Evolutionary conservation across 805 yeast genomes (phyloP).

Genomic region (Candida pseudofarinosa): DNA sequence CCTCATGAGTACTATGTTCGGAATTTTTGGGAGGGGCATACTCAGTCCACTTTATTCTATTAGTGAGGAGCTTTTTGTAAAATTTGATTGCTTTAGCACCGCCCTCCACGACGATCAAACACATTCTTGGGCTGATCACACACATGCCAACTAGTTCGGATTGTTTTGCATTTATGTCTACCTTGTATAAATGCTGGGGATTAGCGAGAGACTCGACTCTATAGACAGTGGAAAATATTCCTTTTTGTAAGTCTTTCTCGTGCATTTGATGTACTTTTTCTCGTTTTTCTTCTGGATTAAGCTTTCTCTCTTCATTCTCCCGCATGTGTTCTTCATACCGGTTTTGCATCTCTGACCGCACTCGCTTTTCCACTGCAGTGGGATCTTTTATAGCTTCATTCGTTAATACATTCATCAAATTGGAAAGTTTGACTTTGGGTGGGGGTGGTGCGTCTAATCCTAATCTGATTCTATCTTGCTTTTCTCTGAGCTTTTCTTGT

Average conservation of each 20-base stretch:
- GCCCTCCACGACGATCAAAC: constrained; percentile 73
- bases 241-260: constrained; percentile 48
- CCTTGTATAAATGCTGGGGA: constrained; percentile 67
- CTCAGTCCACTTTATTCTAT: constrained; percentile 69
- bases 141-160: constrained; percentile 61
- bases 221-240: constrained; percentile 57
- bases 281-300: constrained; percentile 53
- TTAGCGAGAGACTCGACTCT: constrained; percentile 50
- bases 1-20: constrained; percentile 6
- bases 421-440: constrained; percentile 80
- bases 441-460: constrained; percentile 88
- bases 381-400: constrained; percentile 87
- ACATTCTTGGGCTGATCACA: constrained; percentile 42
- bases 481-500: constrained; percentile 56
- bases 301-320: constrained; percentile 58
- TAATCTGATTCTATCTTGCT: constrained; percentile 70
- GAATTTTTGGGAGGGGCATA: constrained; percentile 31
- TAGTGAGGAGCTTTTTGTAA: constrained; percentile 56
- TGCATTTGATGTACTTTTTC: constrained; percentile 45
- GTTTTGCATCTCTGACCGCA: constrained; percentile 61
- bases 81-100: constrained; percentile 56
- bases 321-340: constrained; percentile 56
- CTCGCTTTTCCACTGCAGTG: constrained; percentile 74
- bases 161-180: constrained; percentile 80
- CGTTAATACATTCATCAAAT: constrained; percentile 82